Percentiles rank a stretch among this genome's conserved stretches.
Conservation (phyloP, 2,329 filamentous ascomycete genomes). For the Trichoderma koningii region DNA sequence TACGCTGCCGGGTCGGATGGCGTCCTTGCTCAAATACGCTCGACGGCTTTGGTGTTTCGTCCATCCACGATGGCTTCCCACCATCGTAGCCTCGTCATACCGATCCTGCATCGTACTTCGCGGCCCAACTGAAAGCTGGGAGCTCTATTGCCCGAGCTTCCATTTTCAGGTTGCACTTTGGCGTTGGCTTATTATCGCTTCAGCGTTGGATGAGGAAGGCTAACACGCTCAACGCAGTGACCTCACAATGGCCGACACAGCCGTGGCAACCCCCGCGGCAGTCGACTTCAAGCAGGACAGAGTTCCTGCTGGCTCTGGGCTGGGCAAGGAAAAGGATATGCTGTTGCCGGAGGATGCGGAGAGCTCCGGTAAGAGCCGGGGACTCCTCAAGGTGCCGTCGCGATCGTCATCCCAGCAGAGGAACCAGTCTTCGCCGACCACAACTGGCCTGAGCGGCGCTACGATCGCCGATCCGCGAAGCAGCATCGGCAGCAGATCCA, state of each 20-base stretch:
- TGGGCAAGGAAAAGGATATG: slow-evolving; percentile 48
- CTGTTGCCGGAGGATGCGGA: slow-evolving; percentile 47
- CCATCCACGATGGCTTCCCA: not conserved
- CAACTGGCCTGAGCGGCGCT: slow-evolving; percentile 61
- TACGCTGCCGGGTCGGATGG: not conserved
- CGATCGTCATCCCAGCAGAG: slow-evolving; percentile 62
- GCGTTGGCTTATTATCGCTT: not conserved
- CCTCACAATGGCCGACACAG: slow-evolving; percentile 41
- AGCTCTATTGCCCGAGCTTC: not conserved
- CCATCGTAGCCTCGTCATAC: not conserved
- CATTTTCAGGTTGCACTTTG: not conserved
- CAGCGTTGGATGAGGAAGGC: not conserved
- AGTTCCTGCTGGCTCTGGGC: slow-evolving; percentile 41
- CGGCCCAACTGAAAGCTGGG: slow-evolving; percentile 3
- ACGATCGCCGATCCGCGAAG: slow-evolving; percentile 62
- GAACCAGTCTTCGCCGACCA: slow-evolving; percentile 60
- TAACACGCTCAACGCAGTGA: slow-evolving; percentile 12
- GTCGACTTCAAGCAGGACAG: slow-evolving; percentile 42
- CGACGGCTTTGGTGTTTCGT: slow-evolving; percentile 8
- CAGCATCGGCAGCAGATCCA: slow-evolving; percentile 65
- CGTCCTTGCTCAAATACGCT: not conserved
- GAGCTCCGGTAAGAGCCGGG: slow-evolving; percentile 52
- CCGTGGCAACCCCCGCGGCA: slow-evolving; percentile 33
- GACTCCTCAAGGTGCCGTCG: slow-evolving; percentile 60
- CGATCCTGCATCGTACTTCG: not conserved